Conservation (phyloP, 2,329 filamentous ascomycete genomes). For the Sclerotiophoma versabilis region DNA sequence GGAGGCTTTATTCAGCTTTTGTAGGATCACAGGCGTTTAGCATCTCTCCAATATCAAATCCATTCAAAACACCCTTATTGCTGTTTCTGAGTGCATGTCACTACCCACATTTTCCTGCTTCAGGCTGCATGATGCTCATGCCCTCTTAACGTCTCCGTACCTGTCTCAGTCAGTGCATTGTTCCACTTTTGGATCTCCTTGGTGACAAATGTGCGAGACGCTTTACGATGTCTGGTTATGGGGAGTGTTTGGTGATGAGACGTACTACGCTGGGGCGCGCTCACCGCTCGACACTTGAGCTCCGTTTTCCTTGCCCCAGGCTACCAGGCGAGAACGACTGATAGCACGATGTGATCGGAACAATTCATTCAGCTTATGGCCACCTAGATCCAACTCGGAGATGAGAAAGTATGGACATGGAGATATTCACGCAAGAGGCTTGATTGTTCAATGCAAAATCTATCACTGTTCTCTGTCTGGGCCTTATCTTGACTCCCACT, state of each 20-base stretch:
- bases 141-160: neutral
- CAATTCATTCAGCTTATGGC: too few species aligned
- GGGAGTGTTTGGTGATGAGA: slow-evolving; percentile 7
- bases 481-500: neutral
- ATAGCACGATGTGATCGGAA: too few species aligned
- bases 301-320: too few species aligned
- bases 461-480: neutral
- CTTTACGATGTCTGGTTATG: neutral
- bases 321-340: neutral
- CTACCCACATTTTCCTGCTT: neutral
- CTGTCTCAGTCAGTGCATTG: neutral
- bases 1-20: neutral
- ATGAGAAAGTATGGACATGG: neutral
- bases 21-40: slow-evolving; percentile 7
- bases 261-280: neutral
- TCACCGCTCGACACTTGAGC: neutral
- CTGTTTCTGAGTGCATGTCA: neutral
- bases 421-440: neutral
- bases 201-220: slow-evolving; percentile 8
- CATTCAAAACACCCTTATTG: neutral
- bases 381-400: too few species aligned
- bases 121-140: neutral
- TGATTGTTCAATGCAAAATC: slow-evolving; percentile 1
- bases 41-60: neutral
- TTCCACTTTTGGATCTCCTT: neutral